Evolutionary conservation across 768 basidiomycete species (phyloP).

Genomic region (Lactifluus pinguis): DNA sequence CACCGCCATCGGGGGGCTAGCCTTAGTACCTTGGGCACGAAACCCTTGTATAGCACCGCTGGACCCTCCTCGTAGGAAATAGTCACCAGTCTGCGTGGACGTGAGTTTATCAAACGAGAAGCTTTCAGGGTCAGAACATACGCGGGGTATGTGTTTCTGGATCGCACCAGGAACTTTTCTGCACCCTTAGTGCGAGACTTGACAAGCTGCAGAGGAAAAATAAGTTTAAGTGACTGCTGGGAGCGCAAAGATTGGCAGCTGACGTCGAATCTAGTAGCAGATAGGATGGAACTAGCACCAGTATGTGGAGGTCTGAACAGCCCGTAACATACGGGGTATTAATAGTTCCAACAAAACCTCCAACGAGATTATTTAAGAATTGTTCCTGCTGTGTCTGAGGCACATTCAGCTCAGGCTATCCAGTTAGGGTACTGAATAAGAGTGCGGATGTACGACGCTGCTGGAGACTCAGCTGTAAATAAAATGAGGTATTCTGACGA

Average conservation of each 20-base stretch:
- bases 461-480: no score
- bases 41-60: constrained; percentile 87
- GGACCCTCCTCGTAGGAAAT: constrained; percentile 85
- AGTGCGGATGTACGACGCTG: background rate
- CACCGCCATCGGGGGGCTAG: constrained; percentile 94
- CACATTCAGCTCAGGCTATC: background rate
- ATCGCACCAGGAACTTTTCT: constrained; percentile 39
- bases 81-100: constrained; percentile 45
- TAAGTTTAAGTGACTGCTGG: background rate
- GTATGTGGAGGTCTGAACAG: background rate
- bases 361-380: constrained; percentile 87
- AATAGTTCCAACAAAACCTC: constrained; percentile 82
- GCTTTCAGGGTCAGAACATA: constrained; percentile 20
- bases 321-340: constrained; percentile 73
- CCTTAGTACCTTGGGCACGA: constrained; percentile 89
- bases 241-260: background rate
- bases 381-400: constrained; percentile 9
- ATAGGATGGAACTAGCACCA: background rate
- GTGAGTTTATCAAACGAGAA: background rate
- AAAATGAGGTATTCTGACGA: no score
- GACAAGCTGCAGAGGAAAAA: constrained; percentile 55
- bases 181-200: constrained; percentile 91
- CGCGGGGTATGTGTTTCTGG: constrained; percentile 89
- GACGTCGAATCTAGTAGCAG: constrained; percentile 38
- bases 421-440: background rate